phyloP scores from a whole-genome alignment of 2,329 filamentous ascomycete species.

The Monosporascus ibericus region DNA sequence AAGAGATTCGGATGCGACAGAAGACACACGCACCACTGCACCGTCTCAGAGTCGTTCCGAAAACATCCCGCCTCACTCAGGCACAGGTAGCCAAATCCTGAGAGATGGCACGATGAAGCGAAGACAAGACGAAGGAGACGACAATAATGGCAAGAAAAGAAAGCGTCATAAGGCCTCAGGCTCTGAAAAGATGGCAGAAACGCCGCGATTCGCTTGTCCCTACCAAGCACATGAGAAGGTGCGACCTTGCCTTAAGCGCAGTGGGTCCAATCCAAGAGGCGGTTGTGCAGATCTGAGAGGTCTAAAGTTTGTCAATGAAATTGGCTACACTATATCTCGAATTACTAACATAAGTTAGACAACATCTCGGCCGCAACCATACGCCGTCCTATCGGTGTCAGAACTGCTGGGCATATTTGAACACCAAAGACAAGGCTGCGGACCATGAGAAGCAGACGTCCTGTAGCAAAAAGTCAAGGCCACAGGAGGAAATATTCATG shows the following conservation, averaged over 20 bases:
- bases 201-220: conserved; percentile 1
- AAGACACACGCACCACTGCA: neutral
- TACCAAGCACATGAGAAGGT: conserved; percentile 5
- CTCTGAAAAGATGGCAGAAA: neutral
- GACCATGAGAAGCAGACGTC: neutral
- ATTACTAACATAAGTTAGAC: neutral
- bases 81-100: neutral
- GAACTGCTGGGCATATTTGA: conserved; percentile 5
- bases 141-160: neutral
- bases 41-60: neutral
- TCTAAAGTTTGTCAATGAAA: conserved; percentile 1
- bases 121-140: neutral
- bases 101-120: neutral
- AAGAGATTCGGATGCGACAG: neutral
- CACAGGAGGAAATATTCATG: conserved; percentile 2
- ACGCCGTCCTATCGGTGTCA: conserved; percentile 2
- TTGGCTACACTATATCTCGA: neutral
- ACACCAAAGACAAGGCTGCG: neutral
- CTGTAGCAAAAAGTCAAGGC: neutral
- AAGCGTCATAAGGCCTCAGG: neutral
- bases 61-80: neutral
- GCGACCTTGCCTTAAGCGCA: conserved; percentile 1
- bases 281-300: conserved; percentile 2
- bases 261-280: neutral
- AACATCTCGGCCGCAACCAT: conserved; percentile 6